A percentile compares a stretch with the other conserved stretches of the same genome.
These are phyloP conservation scores for Phaseolus coccineus DNA, from an alignment of 331 rosid genomes.

Conservation along the genomic window DNA sequence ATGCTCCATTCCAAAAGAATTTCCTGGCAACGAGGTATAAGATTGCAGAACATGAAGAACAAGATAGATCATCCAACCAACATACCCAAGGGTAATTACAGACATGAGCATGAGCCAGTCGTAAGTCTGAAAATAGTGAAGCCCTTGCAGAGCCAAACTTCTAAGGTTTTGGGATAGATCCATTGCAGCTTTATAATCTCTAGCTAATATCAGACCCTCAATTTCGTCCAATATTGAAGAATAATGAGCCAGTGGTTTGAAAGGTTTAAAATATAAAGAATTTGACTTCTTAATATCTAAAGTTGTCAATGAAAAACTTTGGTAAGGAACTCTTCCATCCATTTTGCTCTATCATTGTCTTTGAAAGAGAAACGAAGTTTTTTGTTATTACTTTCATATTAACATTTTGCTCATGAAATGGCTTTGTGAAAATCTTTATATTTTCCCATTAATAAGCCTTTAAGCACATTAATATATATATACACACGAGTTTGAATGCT, in stretches of 20 bases:
- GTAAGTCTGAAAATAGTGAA: slow-evolving; percentile 91
- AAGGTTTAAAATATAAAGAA: slow-evolving; percentile 80
- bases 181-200: slow-evolving; percentile 76
- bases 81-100: slow-evolving; percentile 79
- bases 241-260: slow-evolving; percentile 74
- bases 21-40: slow-evolving; percentile 73
- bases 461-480: neutral
- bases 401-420: slow-evolving; percentile 33
- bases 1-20: slow-evolving; percentile 57
- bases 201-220: slow-evolving; percentile 66
- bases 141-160: slow-evolving; percentile 84
- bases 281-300: slow-evolving; percentile 75
- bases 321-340: slow-evolving; percentile 3
- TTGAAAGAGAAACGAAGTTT: slow-evolving; percentile 20
- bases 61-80: slow-evolving; percentile 91
- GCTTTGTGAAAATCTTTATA: neutral
- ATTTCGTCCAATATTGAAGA: slow-evolving; percentile 69
- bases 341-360: slow-evolving; percentile 29
- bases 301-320: slow-evolving; percentile 65
- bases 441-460: slow-evolving; percentile 7
- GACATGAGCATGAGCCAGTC: slow-evolving; percentile 97
- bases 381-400: slow-evolving; percentile 8
- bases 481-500: slow-evolving; percentile 1
- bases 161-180: slow-evolving; percentile 70
- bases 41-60: slow-evolving; percentile 87